Percentiles rank a stretch among this genome's conserved stretches.
Conservation (phyloP, 176 grass and related monocot genomes). For the Musa itinerans region DNA sequence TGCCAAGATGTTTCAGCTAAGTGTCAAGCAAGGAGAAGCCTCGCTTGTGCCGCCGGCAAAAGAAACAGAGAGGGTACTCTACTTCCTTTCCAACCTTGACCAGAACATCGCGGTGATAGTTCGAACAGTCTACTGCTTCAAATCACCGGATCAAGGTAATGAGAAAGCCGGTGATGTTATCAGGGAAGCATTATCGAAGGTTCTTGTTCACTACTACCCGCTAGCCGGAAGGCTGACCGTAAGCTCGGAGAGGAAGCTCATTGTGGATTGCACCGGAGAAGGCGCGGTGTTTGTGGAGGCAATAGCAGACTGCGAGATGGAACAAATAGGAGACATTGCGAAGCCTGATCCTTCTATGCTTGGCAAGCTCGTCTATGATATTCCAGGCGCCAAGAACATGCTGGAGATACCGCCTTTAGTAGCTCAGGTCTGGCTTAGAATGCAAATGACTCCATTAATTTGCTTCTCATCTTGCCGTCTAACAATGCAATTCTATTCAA, state of each 20-base stretch:
- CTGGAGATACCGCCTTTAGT: conserved; percentile 90
- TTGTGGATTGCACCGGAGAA: conserved; percentile 58
- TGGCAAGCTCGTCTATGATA: conserved; percentile 68
- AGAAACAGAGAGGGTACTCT: conserved; percentile 47
- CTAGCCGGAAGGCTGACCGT: conserved; percentile 64
- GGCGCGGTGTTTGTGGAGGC: conserved; percentile 77
- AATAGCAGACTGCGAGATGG: conserved; percentile 60
- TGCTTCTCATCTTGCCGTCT: background rate
- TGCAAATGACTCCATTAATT: background rate
- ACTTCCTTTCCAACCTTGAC: conserved; percentile 96
- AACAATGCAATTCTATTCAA: conserved; percentile 6
- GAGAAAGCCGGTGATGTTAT: conserved; percentile 32
- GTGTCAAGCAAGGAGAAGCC: conserved; percentile 42
- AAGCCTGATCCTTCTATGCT: conserved; percentile 63
- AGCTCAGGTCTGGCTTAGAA: conserved; percentile 39
- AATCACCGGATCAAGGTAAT: conserved; percentile 14
- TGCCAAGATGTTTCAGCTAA: conserved; percentile 15
- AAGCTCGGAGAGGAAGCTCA: conserved; percentile 77
- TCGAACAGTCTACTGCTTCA: conserved; percentile 89
- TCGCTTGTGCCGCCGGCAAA: conserved; percentile 44
- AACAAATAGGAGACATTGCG: conserved; percentile 44
- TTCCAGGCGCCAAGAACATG: conserved; percentile 70
- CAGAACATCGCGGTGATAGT: conserved; percentile 92
- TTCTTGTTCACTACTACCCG: conserved; percentile 80
- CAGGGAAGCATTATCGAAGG: conserved; percentile 52